phyloP scores from a whole-genome alignment of 352 stramenopile species.

The Elongisporangium undulatum region DNA sequence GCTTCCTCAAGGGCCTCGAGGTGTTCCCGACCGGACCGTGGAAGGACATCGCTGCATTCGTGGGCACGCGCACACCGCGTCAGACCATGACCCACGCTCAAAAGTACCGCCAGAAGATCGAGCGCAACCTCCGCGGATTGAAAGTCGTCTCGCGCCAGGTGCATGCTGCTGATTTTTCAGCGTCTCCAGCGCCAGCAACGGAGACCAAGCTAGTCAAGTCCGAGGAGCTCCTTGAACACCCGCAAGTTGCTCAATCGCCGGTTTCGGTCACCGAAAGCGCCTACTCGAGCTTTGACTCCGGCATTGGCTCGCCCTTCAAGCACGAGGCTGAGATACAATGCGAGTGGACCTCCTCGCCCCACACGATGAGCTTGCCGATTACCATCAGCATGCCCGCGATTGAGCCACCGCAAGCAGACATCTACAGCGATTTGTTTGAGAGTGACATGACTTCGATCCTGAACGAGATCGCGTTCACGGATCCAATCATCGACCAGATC shows the following conservation, averaged over 20 bases:
- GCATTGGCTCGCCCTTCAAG: not conserved
- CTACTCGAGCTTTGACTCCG: not conserved
- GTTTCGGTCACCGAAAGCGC: not conserved
- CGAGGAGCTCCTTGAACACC: not conserved
- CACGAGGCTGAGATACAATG: not conserved
- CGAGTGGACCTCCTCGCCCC: not conserved
- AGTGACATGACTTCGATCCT: not conserved
- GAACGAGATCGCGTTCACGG: not conserved
- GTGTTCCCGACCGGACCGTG: conserved; percentile 6
- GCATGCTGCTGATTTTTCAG: not conserved
- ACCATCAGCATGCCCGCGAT: not conserved
- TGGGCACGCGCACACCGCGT: conserved; percentile 10
- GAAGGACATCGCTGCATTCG: conserved; percentile 7
- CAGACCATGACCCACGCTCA: conserved; percentile 60
- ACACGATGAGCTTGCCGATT: not conserved
- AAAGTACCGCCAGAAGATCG: conserved; percentile 52
- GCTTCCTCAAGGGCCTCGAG: conserved; percentile 6
- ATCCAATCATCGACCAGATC: not conserved
- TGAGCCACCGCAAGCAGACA: not conserved
- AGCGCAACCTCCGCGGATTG: conserved; percentile 1
- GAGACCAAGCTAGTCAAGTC: not conserved
- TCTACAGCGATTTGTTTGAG: not conserved
- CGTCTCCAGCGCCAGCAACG: not conserved
- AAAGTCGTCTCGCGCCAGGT: conserved; percentile 3
- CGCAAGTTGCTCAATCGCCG: not conserved